Conservation (phyloP, 2,329 filamentous ascomycete species). For the Ascochyta koolunga region DNA sequence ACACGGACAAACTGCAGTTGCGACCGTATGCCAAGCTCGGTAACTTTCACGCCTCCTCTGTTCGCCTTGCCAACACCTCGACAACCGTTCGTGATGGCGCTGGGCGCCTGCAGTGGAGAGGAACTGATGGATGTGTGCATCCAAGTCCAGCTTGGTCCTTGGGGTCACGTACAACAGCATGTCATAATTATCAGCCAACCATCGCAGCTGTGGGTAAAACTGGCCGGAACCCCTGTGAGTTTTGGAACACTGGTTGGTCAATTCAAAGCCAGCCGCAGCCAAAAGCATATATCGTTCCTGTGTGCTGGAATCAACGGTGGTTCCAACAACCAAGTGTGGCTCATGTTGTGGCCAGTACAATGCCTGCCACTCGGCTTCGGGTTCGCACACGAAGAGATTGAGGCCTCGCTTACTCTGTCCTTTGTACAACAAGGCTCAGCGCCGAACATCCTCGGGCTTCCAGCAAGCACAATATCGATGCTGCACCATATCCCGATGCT, state of each 20-base stretch:
- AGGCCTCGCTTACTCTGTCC: slow-evolving; percentile 4
- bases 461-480: slow-evolving; percentile 17
- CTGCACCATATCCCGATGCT: slow-evolving; percentile 21
- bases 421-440: slow-evolving; percentile 18
- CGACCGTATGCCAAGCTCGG: slow-evolving; percentile 12
- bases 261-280: slow-evolving; percentile 35
- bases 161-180: slow-evolving; percentile 13
- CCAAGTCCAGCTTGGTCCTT: neutral
- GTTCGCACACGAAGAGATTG: slow-evolving; percentile 15
- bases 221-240: neutral
- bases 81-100: slow-evolving; percentile 7
- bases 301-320: slow-evolving; percentile 44
- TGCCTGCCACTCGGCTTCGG: slow-evolving; percentile 27
- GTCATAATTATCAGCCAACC: slow-evolving; percentile 25
- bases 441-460: slow-evolving; percentile 17
- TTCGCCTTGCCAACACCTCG: neutral
- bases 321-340: slow-evolving; percentile 46
- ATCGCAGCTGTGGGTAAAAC: neutral
- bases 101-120: neutral
- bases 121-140: neutral
- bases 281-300: slow-evolving; percentile 34
- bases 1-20: slow-evolving; percentile 16
- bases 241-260: slow-evolving; percentile 10
- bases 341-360: slow-evolving; percentile 36
- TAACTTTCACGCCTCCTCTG: neutral